Base-by-base conservation (phyloP, 176 grass and related monocot species). In the Cymbopogon citratus region DNA sequence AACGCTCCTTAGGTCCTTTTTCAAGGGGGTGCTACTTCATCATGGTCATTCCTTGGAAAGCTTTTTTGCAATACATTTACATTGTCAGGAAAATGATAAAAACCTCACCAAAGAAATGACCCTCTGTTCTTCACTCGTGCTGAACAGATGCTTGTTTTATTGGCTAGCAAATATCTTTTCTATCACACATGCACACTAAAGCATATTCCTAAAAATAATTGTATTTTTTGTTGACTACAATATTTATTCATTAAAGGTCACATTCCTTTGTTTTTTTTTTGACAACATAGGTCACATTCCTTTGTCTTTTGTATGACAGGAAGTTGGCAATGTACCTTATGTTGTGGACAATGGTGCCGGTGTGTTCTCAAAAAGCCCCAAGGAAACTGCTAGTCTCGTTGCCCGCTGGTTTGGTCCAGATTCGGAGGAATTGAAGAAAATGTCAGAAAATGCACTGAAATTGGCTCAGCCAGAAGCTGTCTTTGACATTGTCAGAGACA, bases 251-350 rank as follows among this genome's bases (percentile, higher is more conserved):
- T 69, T 69, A 73, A 45, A 64, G 7, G 10, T 84, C 63, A 84
- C 62, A 57, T 16, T 21, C 10, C 9, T 10, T 39, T 78, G 3
- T 80, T 5, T 78, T 78, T 49, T 83, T 57, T 11, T 21, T 84
- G 43, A 46, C 82, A 66, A 34, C 40, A 3, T 38, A 28, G 59
- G 57, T 84, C 63, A 84, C 62, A 57, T 16, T 21, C 10, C 9
- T 10, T 39, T 78, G 3, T 80, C 5, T 78, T 78, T 49, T 83
- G 66, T 11, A 24, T 84, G 43, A 46, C 82, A 99, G 96, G 96
- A 99, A 92, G 96, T 99, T 73, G 96, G 96, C 56, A 99, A 99
- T 61, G 89, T 99, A 15, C 96, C 96, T 72, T 99, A 95, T 68
- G 96, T 99, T 12, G 96, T 99, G 36, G 87, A 99, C 81, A 99